Percentiles rank a stretch among this genome's conserved stretches.
Conservation (phyloP, 2,329 filamentous ascomycete species). For the Pleomassaria siparia region DNA sequence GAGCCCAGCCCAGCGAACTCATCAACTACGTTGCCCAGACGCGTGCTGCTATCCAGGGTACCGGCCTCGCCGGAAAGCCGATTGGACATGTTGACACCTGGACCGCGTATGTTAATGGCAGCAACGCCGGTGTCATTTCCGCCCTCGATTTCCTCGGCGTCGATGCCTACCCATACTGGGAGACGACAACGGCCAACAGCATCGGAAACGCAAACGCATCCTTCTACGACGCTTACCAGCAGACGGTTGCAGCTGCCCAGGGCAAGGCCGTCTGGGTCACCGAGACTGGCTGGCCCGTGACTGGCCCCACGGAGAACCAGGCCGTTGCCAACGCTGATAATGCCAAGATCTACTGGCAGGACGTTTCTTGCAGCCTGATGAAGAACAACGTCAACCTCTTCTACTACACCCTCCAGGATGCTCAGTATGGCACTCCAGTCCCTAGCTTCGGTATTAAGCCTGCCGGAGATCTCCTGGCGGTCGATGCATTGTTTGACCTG, state of each 20-base stretch:
- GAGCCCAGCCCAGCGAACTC: conserved; percentile 63
- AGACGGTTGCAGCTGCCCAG: conserved; percentile 59
- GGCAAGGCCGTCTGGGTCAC: conserved; percentile 82
- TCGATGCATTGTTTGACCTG: conserved; percentile 38
- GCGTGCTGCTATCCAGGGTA: conserved; percentile 63
- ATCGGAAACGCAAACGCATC: conserved; percentile 65
- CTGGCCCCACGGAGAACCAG: conserved; percentile 61
- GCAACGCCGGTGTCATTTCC: conserved; percentile 70
- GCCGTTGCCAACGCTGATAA: conserved; percentile 67
- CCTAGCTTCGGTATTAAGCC: conserved; percentile 73
- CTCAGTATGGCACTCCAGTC: conserved; percentile 58
- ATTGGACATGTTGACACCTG: conserved; percentile 90
- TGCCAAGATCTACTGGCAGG: conserved; percentile 77
- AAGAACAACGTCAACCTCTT: conserved; percentile 58
- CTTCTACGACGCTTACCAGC: conserved; percentile 67
- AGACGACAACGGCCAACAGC: conserved; percentile 58
- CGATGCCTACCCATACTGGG: conserved; percentile 83
- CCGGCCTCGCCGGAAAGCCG: conserved; percentile 57
- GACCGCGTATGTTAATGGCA: conserved; percentile 67
- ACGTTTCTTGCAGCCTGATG: conserved; percentile 72
- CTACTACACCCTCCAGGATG: conserved; percentile 78
- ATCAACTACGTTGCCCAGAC: conserved; percentile 71
- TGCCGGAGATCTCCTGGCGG: conserved; percentile 31
- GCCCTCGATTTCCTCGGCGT: conserved; percentile 78
- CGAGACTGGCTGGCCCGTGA: conserved; percentile 85